Base-by-base conservation (phyloP, 1,284 basidiomycete species). In the Apiotrichum sp. region DNA sequence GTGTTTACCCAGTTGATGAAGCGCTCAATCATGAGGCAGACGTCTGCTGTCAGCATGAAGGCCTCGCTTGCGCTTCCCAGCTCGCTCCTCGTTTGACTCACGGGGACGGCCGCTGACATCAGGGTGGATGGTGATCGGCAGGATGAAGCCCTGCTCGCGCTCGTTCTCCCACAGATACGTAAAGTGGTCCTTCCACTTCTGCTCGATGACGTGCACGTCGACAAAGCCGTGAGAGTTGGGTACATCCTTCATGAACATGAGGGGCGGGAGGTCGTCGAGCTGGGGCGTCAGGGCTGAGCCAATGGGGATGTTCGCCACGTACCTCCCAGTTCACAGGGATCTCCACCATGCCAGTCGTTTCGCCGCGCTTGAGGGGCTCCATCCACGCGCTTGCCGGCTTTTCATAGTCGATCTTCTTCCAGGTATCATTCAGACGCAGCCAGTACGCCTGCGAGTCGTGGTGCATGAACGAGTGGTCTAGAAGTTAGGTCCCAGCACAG, bases 1-100 rank as follows among this genome's bases (percentile, higher is more conserved):
- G 80, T 82, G 66, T 87, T 87, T 52, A 88, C 79, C 84, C 86
- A 88, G 64, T 86, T 83, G 63, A 89, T 87, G 70, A 88, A 86
- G 46, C 84, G 80, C 69, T 88, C 85, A 80, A 89, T 81, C 84
- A 88, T 88, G 52, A 87, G 77, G 7, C 87, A 75, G n/a, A 88
- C 85, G 71, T 81, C 72, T 69, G 52, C 34, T n/a, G 33, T 46
- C 45, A 46, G 45, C 45, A 10, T 22, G 10, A 44, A 29, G 22
- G 31, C 6, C 8, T 6, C n/a, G 14, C 8, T 14, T 13, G 67
- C 69, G 8, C 4, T n/a, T 16, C 9, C 42, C 22, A n/a, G 42
- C 22, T 44, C 42, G 31, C 9, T 16, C 31, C 9, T 11, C 4
- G 8, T 13, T 5, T 3, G 6, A 68, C 69, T 65, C 49, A 72